Conservation (phyloP, 441 rosid genomes). For the Pelargonium citronellum region DNA sequence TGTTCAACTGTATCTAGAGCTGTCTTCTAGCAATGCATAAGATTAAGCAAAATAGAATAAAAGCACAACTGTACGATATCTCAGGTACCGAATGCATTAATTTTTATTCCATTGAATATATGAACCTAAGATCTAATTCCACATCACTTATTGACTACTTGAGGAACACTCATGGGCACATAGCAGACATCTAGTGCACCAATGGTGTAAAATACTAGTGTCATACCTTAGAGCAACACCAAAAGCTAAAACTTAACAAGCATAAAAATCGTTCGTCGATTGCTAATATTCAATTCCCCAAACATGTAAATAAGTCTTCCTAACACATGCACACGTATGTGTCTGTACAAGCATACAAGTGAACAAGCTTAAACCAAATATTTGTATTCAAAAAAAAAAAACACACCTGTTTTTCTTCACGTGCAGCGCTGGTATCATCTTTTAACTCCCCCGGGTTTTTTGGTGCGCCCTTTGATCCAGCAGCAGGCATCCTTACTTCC, state of each 20-base stretch:
- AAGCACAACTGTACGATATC: not conserved
- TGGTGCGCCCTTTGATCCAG: slow-evolving; percentile 74
- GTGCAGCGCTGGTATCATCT: slow-evolving; percentile 76
- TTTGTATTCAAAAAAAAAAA: not conserved
- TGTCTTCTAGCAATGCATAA: not conserved
- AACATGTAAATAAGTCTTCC: not conserved
- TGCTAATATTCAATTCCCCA: not conserved
- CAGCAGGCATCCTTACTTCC: slow-evolving; percentile 99
- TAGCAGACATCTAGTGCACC: not conserved
- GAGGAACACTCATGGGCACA: not conserved
- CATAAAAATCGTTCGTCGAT: not conserved
- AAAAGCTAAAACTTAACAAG: not conserved
- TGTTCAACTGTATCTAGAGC: not conserved
- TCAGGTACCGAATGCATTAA: no score
- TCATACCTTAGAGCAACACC: slow-evolving; percentile 1
- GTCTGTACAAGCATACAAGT: not conserved
- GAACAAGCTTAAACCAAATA: slow-evolving; percentile 3
- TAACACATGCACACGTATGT: not conserved
- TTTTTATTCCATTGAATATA: not conserved
- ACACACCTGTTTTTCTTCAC: slow-evolving; percentile 83
- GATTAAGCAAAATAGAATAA: not conserved
- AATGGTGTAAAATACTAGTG: not conserved
- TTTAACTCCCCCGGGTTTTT: slow-evolving; percentile 72
- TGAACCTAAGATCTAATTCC: not conserved
- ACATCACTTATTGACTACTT: not conserved